A percentile compares a stretch with the other conserved stretches of the same genome.
Conservation (phyloP, 2,329 filamentous ascomycete species). For the Colletotrichum gigasporum region DNA sequence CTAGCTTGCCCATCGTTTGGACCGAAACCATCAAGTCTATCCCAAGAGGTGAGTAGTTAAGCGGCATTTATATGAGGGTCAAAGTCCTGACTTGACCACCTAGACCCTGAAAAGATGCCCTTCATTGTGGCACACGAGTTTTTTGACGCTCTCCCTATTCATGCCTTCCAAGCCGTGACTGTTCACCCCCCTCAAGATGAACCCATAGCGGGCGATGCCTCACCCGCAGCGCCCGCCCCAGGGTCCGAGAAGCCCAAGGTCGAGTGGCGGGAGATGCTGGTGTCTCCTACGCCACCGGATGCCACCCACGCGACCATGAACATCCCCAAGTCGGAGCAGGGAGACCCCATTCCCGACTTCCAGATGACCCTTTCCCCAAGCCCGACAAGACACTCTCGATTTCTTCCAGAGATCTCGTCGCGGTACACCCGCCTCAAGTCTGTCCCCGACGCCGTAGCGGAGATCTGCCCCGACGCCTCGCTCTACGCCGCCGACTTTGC, state of each 20-base stretch:
- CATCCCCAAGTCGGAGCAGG: slow-evolving; percentile 61
- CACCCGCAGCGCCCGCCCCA: slow-evolving; percentile 54
- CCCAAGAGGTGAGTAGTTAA: slow-evolving; percentile 65
- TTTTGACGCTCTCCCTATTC: slow-evolving; percentile 97
- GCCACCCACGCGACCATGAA: slow-evolving; percentile 63
- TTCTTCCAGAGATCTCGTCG: slow-evolving; percentile 82
- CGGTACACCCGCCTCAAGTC: slow-evolving; percentile 81
- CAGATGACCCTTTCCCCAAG: slow-evolving; percentile 81
- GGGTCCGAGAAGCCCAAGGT: slow-evolving; percentile 49
- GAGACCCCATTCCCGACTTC: slow-evolving; percentile 78
- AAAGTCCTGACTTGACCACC: background rate
- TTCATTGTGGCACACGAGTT: slow-evolving; percentile 98
- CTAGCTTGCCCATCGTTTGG: slow-evolving; percentile 82
- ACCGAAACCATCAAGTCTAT: slow-evolving; percentile 88
- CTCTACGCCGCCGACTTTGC: slow-evolving; percentile 86
- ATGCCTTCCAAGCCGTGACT: slow-evolving; percentile 85
- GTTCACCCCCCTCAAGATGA: slow-evolving; percentile 38
- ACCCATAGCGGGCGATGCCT: slow-evolving; percentile 13
- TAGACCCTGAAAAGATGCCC: slow-evolving; percentile 76
- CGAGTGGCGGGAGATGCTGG: slow-evolving; percentile 87
- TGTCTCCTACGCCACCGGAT: slow-evolving; percentile 71
- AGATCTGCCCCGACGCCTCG: slow-evolving; percentile 88
- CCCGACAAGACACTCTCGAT: slow-evolving; percentile 83
- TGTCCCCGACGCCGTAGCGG: slow-evolving; percentile 76
- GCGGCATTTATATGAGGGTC: slow-evolving; percentile 16